Percentiles rank a stretch among this genome's conserved stretches.
Evolutionary conservation across 768 basidiomycete species (phyloP).

Genomic region (Pholiota molesta): DNA sequence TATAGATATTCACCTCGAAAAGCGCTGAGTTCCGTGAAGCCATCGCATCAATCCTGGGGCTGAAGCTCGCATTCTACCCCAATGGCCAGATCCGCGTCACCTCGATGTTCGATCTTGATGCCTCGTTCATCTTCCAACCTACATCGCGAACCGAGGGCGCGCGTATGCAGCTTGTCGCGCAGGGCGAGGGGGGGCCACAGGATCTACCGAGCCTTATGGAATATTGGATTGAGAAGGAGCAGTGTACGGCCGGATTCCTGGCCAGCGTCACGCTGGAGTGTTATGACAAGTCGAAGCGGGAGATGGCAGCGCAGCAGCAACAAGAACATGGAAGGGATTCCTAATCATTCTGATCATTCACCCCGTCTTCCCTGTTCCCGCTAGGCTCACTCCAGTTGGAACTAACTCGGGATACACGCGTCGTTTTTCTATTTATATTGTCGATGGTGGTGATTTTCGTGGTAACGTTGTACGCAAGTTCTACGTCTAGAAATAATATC

Average conservation of each 20-base stretch:
- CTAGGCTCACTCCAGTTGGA: not conserved
- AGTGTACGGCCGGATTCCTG: constrained; percentile 88
- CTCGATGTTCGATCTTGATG: constrained; percentile 85
- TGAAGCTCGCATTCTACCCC: constrained; percentile 89
- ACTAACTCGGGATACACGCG: not conserved
- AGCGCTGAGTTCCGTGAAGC: constrained; percentile 91
- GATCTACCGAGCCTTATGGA: constrained; percentile 75
- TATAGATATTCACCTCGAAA: constrained; percentile 81
- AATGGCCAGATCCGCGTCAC: constrained; percentile 91
- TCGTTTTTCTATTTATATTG: constrained; percentile 5
- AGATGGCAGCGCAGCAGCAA: constrained; percentile 5
- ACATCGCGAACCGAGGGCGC: constrained; percentile 37
- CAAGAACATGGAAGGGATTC: not conserved
- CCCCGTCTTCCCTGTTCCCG: not conserved
- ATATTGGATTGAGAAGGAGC: constrained; percentile 85
- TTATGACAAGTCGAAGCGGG: constrained; percentile 72
- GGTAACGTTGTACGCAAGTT: constrained; percentile 3
- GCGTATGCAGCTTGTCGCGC: constrained; percentile 74
- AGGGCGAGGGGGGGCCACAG: constrained; percentile 75
- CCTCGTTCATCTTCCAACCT: constrained; percentile 87
- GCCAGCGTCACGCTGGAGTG: constrained; percentile 89
- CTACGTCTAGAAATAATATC: constrained; percentile 3
- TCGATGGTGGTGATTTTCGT: constrained; percentile 1
- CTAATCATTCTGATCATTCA: not conserved
- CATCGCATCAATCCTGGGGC: constrained; percentile 86